Evolutionary conservation across 139 green algal genomes (phyloP), one percentile per base, ranked within the genome.

Genomic region (Tetradesmus obliquus): DNA sequence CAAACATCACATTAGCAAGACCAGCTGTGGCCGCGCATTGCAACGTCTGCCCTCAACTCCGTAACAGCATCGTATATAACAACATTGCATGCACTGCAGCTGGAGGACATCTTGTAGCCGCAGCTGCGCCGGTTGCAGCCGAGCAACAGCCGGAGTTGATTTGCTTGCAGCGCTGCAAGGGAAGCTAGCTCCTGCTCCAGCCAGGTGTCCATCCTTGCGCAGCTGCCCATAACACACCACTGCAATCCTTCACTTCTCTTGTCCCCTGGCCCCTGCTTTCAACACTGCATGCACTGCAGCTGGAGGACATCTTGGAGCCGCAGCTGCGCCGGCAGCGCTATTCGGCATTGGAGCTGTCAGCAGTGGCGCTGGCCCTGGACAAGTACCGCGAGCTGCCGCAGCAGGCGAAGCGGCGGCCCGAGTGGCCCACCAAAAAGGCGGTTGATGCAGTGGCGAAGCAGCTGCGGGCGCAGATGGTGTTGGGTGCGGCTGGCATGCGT

Each of bases 401-500:
- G 22, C 58, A 94, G 51, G 89, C 91, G 62, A 95, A 95, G 82
- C 86, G 93, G 84, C 72, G 92, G 69, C 94, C 94, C 1, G 74
- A 72, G 0, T 94, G 93, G 89, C 90, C 93, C 13, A 95, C 93
- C 81, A 93, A 90, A 79, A 95, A 95, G 82, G 92, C 86, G 10
- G 89, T 95, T 17, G 95, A 97, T 32, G 91, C 54, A 0, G 84
- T 96, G 13, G 86, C 90, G 10, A 94, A 94, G 90, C 92, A 96
- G 92, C 92, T 97, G 32, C n/a, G 82, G 53, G 71, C 69, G 53
- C 69, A 87, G 82, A 12, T 58, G 72, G 89, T 82, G 76, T 55
- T 6, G 53, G 76, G 76, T 22, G 54, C 76, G 1, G n/a, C 24
- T 82, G 76, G n/a, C 24, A 82, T 17, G 76, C 76, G 76, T n/a